Evolutionary conservation across 1,139 yeast species (phyloP).

Genomic region (Candida neerlandica): DNA sequence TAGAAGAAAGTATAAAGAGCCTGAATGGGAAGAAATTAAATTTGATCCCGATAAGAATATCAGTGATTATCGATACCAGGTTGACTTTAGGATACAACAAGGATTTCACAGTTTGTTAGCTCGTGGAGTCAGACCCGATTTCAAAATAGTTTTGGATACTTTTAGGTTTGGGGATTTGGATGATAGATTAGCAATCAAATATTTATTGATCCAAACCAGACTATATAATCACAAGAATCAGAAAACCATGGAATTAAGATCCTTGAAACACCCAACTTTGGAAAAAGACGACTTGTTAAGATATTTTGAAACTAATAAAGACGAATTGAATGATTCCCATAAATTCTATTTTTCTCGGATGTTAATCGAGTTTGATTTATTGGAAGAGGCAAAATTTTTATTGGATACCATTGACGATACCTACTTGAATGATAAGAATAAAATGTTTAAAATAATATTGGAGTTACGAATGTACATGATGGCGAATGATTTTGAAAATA

Average conservation of each 20-base stretch:
- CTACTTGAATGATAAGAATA: slow-evolving; percentile 30
- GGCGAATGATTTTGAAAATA: slow-evolving; percentile 22
- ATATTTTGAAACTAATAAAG: slow-evolving; percentile 18
- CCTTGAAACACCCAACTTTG: slow-evolving; percentile 22
- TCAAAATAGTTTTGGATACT: slow-evolving; percentile 32
- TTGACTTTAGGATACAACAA: slow-evolving; percentile 33
- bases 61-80: slow-evolving; percentile 21
- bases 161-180: slow-evolving; percentile 19
- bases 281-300: slow-evolving; percentile 20
- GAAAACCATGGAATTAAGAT: slow-evolving; percentile 24
- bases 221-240: slow-evolving; percentile 18
- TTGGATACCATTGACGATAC: slow-evolving; percentile 24
- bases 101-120: slow-evolving; percentile 39
- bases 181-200: slow-evolving; percentile 18
- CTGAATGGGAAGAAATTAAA: slow-evolving; percentile 17
- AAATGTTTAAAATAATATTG: slow-evolving; percentile 27
- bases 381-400: slow-evolving; percentile 26
- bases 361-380: slow-evolving; percentile 31
- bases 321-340: slow-evolving; percentile 29
- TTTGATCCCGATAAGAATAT: slow-evolving; percentile 6
- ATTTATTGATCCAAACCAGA: slow-evolving; percentile 24
- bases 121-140: slow-evolving; percentile 42
- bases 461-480: slow-evolving; percentile 26
- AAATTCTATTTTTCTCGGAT: slow-evolving; percentile 34
- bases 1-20: slow-evolving; percentile 17